Evolutionary conservation across 2,329 filamentous ascomycete genomes (phyloP).

Genomic region (Penicillium fuscoglaucum): DNA sequence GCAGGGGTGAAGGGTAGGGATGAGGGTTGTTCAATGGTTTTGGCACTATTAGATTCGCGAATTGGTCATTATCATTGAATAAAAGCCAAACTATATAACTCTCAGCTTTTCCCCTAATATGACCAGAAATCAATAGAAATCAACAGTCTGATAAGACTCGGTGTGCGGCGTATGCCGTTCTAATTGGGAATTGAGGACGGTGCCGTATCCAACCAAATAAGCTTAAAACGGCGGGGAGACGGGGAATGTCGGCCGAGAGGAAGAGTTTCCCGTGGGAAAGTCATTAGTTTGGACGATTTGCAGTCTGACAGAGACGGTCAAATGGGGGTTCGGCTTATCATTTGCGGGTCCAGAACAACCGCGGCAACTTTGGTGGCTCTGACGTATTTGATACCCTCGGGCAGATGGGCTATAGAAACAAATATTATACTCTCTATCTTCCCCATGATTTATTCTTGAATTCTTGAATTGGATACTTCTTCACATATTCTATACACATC

Average conservation of each 20-base stretch:
- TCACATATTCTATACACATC: not conserved
- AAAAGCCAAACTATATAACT: slow-evolving; percentile 17
- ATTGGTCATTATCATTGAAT: slow-evolving; percentile 11
- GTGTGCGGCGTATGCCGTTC: slow-evolving; percentile 24
- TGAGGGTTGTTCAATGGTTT: not conserved
- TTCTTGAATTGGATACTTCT: too few species aligned
- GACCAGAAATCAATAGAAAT: not conserved
- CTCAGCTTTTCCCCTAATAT: slow-evolving; percentile 9
- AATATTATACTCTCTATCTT: not conserved
- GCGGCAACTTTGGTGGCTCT: slow-evolving; percentile 20
- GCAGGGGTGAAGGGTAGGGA: slow-evolving; percentile 5
- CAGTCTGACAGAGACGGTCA: not conserved
- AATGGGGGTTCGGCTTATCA: slow-evolving; percentile 8
- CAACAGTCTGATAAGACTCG: slow-evolving; percentile 14
- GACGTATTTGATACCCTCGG: slow-evolving; percentile 28
- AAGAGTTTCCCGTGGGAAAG: slow-evolving; percentile 28
- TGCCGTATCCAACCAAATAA: not conserved
- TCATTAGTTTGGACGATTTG: not conserved
- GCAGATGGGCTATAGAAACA: slow-evolving; percentile 22
- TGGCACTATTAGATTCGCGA: slow-evolving; percentile 3
- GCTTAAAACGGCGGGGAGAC: slow-evolving; percentile 10
- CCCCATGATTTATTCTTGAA: too few species aligned
- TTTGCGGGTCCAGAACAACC: slow-evolving; percentile 19
- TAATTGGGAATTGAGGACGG: slow-evolving; percentile 1
- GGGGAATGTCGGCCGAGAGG: slow-evolving; percentile 28